Evolutionary conservation across 805 yeast genomes (phyloP), one percentile per base, ranked within the genome.

Genomic region (Cephaloascus fragrans): DNA sequence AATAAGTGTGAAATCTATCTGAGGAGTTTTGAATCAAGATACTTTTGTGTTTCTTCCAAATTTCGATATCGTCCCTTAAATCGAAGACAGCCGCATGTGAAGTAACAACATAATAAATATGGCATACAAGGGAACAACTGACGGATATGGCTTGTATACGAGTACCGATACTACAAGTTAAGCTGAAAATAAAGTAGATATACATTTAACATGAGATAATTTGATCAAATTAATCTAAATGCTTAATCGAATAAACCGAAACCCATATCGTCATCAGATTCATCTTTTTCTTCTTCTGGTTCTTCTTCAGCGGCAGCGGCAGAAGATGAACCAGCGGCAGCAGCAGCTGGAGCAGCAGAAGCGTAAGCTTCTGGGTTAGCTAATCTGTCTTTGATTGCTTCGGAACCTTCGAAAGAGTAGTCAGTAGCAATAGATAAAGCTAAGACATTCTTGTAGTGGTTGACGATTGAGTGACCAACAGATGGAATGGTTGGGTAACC

Each of bases 301-400:
- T 80, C 86, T 44, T 73, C 88, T 49, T 74, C 86, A 44, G 72
- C 83, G 46, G 75, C 83, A 48, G 75, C 80, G 45, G 77, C 76
- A 40, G 67, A 72, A 49, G 71, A 59, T 48, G 75, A 57, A 47
- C 74, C 56, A 58, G 85, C 77, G 57, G 94, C 86, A 64, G 83
- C 83, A 60, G 96, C 96, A 67, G 73, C 96, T 60, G 97, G 96
- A 61, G 97, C 97, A 73, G 96, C 94, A 62, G 97, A 83, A 66
- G 97, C 98, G 75, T 90, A 93, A 70, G 96, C 96, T 52, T 93
- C 97, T 70, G 99, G 99, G 94, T 93, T 90, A 70, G 96, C 97
- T 62, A 93, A 77, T 77, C 97, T 86, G 84, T 93, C 99, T 84
- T 87, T 87, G 77, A 93, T 82, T 55, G 90, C 89, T 79, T 89